Conservation (phyloP, 768 basidiomycete species). For the Suillus placidus region DNA sequence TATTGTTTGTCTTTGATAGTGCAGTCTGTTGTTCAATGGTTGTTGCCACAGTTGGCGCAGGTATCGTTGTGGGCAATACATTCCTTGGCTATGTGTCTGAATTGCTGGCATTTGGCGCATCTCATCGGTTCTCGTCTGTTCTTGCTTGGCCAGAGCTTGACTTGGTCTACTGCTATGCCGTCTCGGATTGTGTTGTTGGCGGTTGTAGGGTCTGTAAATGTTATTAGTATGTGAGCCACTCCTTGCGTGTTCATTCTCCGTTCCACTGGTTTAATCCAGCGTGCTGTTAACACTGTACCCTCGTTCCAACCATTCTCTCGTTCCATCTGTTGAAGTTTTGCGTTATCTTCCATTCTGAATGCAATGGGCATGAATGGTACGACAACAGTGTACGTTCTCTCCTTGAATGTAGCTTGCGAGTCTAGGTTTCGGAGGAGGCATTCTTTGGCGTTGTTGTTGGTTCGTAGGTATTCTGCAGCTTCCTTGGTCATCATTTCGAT, state of each 20-base stretch:
- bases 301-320: constrained; percentile 13
- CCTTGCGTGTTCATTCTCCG: constrained; percentile 19
- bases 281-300: constrained; percentile 14
- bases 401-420: constrained; percentile 8
- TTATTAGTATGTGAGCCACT: constrained; percentile 28
- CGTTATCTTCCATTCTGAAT: constrained; percentile 13
- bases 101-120: constrained; percentile 12
- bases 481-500: constrained; percentile 18
- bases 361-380: constrained; percentile 27
- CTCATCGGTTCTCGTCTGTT: constrained; percentile 5
- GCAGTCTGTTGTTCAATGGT: neutral
- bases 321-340: constrained; percentile 16
- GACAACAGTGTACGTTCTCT: constrained; percentile 13
- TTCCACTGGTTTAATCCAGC: constrained; percentile 32
- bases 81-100: constrained; percentile 10
- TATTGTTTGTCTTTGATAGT: neutral
- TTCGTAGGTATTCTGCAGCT: constrained; percentile 22
- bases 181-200: constrained; percentile 28
- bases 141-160: constrained; percentile 17
- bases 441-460: neutral
- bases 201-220: constrained; percentile 17
- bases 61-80: constrained; percentile 2
- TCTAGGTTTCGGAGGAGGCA: constrained; percentile 10
- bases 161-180: constrained; percentile 21
- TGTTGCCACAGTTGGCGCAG: constrained; percentile 8